phyloP scores from a whole-genome alignment of 1,284 basidiomycete species.

The Cutaneotrichosporon sp. region DNA sequence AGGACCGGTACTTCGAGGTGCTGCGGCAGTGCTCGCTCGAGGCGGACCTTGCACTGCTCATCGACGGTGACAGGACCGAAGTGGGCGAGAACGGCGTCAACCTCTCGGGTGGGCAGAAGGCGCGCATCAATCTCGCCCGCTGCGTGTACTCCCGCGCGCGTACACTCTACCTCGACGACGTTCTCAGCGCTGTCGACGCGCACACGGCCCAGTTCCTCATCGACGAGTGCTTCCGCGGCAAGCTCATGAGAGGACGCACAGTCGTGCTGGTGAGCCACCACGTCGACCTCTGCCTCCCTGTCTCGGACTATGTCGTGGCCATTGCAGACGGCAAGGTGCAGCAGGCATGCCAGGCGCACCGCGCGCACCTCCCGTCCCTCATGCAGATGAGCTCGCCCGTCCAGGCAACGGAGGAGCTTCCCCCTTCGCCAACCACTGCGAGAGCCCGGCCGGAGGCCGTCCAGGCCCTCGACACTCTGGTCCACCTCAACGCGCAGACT shows the following conservation, averaged over 20 bases:
- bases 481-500: slow-evolving; percentile 6
- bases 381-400: slow-evolving; percentile 17
- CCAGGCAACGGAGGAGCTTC: slow-evolving; percentile 7
- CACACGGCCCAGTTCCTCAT: slow-evolving; percentile 50
- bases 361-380: slow-evolving; percentile 20
- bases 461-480: slow-evolving; percentile 7
- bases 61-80: slow-evolving; percentile 61
- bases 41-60: slow-evolving; percentile 46
- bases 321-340: slow-evolving; percentile 57
- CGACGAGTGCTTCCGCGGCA: slow-evolving; percentile 50
- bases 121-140: slow-evolving; percentile 75
- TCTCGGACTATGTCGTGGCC: slow-evolving; percentile 57
- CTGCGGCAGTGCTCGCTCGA: slow-evolving; percentile 44
- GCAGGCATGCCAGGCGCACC: slow-evolving; percentile 34
- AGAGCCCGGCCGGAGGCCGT: background rate
- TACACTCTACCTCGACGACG: slow-evolving; percentile 60
- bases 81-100: slow-evolving; percentile 82
- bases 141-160: slow-evolving; percentile 75
- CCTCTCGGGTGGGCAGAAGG: slow-evolving; percentile 59
- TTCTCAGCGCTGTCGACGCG: slow-evolving; percentile 52
- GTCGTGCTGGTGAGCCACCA: slow-evolving; percentile 77
- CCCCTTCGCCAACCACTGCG: background rate
- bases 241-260: slow-evolving; percentile 64
- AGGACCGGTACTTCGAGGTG: slow-evolving; percentile 45
- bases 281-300: slow-evolving; percentile 57